Conservation (phyloP, 1,284 basidiomycete species). For the Rhodofomes roseus region DNA sequence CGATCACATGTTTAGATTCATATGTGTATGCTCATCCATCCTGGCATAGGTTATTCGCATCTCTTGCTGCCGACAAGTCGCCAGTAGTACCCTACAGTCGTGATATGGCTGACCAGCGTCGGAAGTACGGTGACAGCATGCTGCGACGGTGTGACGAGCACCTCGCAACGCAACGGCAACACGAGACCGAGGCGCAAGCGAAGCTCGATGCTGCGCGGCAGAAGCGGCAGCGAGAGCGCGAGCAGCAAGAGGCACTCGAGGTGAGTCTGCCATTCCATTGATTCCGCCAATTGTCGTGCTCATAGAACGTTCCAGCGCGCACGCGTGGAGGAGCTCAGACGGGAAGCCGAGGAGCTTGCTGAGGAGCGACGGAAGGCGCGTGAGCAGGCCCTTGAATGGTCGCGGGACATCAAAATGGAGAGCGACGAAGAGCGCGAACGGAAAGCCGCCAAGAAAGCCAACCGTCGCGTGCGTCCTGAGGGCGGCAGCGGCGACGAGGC, state of each 20-base stretch:
- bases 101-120: slow-evolving; percentile 85
- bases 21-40: not conserved
- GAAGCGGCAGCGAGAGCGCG: slow-evolving; percentile 62
- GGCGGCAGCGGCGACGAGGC: slow-evolving; percentile 53
- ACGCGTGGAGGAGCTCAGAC: slow-evolving; percentile 53
- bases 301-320: slow-evolving; percentile 36
- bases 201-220: slow-evolving; percentile 72
- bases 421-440: slow-evolving; percentile 75
- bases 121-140: slow-evolving; percentile 85
- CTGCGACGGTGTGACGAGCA: slow-evolving; percentile 78
- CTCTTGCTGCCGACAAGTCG: slow-evolving; percentile 72
- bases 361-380: slow-evolving; percentile 70
- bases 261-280: slow-evolving; percentile 32
- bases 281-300: not conserved
- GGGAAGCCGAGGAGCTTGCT: slow-evolving; percentile 66
- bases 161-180: slow-evolving; percentile 65
- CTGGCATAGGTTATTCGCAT: slow-evolving; percentile 67
- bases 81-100: slow-evolving; percentile 76
- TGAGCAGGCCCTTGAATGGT: slow-evolving; percentile 81
- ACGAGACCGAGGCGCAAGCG: slow-evolving; percentile 72
- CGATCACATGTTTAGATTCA: slow-evolving; percentile 20
- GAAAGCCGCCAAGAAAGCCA: slow-evolving; percentile 57
- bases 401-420: slow-evolving; percentile 58
- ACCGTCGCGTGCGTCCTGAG: slow-evolving; percentile 41
- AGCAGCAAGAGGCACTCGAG: slow-evolving; percentile 55